Conservation (phyloP, 495 filamentous ascomycete genomes). For the Trichocladium uniseriatum region DNA sequence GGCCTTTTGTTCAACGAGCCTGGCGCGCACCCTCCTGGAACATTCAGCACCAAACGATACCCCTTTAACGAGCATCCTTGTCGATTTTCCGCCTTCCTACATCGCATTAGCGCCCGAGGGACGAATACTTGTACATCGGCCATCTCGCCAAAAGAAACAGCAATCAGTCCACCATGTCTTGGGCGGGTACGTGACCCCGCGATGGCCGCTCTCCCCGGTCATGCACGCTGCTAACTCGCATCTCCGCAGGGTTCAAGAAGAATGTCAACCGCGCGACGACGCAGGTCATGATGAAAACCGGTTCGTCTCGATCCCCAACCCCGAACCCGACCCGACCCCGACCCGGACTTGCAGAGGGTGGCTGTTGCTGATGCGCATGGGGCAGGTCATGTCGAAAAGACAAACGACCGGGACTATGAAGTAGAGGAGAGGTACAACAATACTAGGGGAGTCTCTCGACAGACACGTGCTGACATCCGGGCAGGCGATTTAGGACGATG, state of each 20-base stretch:
- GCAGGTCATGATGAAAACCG: slow-evolving; percentile 99
- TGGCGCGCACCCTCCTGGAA: background rate
- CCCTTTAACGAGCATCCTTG: background rate
- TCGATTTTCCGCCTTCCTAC: background rate
- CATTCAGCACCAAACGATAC: background rate
- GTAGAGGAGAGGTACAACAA: slow-evolving; percentile 76
- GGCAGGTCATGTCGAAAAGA: slow-evolving; percentile 89
- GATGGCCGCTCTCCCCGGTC: slow-evolving; percentile 3
- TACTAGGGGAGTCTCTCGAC: background rate
- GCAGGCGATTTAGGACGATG: slow-evolving; percentile 88
- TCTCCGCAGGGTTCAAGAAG: slow-evolving; percentile 81
- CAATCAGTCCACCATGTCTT: slow-evolving; percentile 44
- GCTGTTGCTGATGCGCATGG: background rate
- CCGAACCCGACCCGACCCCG: background rate
- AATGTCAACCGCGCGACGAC: slow-evolving; percentile 97
- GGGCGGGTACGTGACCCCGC: slow-evolving; percentile 43
- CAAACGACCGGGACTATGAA: slow-evolving; percentile 96
- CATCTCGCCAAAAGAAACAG: background rate
- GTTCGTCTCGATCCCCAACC: slow-evolving; percentile 40
- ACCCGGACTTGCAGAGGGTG: background rate
- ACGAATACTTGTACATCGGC: too few species aligned
- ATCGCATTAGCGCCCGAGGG: too few species aligned
- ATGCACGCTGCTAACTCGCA: background rate
- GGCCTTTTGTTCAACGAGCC: background rate
- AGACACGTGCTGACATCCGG: slow-evolving; percentile 1